Conservation (phyloP, 805 yeast genomes). For the Zygotorulaspora florentina region DNA sequence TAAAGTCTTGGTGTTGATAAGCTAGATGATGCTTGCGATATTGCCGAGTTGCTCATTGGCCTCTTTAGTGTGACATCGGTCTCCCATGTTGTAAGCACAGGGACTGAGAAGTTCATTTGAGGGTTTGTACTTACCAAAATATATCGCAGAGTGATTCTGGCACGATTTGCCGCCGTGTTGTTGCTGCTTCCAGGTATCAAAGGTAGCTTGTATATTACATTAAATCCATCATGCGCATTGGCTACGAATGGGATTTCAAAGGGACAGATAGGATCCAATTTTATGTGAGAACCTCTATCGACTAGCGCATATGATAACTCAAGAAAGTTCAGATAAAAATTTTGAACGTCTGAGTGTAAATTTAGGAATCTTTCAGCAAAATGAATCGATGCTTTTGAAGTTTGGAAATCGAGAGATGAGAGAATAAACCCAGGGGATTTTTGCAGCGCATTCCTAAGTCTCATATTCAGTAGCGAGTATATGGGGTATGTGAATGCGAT, state of each 20-base stretch:
- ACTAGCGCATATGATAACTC: conserved; percentile 22
- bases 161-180: conserved; percentile 22
- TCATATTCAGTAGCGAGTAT: conserved; percentile 31
- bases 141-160: conserved; percentile 24
- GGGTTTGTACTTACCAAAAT: conserved; percentile 4
- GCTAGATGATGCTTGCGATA: conserved; percentile 15
- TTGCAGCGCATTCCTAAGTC: conserved; percentile 28
- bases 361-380: conserved; percentile 14
- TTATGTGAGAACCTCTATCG: conserved; percentile 18
- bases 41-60: conserved; percentile 13
- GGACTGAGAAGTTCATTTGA: conserved; percentile 4
- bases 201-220: conserved; percentile 29
- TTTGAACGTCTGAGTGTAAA: background rate
- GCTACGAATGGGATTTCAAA: conserved; percentile 22
- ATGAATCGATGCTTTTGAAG: conserved; percentile 25
- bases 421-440: conserved; percentile 21
- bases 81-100: conserved; percentile 31
- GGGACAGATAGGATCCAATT: conserved; percentile 23
- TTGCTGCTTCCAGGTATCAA: conserved; percentile 11
- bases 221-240: conserved; percentile 25
- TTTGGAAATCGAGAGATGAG: conserved; percentile 34
- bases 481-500: conserved; percentile 26
- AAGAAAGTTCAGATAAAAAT: conserved; percentile 13
- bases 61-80: conserved; percentile 32
- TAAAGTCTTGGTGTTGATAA: conserved; percentile 21